A percentile compares a stretch with the other conserved stretches of the same genome.
Conservation (phyloP, 176 grass and related monocot species). For the Urochloa ruziziensis region DNA sequence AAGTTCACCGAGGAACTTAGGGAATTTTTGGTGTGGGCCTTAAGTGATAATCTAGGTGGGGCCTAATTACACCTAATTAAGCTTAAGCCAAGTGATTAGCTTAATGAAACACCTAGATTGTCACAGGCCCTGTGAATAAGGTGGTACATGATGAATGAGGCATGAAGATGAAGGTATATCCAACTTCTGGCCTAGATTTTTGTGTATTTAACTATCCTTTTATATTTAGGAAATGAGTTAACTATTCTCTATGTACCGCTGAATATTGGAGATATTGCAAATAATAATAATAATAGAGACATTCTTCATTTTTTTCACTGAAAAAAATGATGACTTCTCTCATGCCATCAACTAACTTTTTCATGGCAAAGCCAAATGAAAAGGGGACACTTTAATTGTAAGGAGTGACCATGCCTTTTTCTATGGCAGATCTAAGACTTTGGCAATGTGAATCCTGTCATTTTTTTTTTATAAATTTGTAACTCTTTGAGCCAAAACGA, state of each 20-base stretch:
- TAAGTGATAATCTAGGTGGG: too few relatives aligned
- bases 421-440: not conserved
- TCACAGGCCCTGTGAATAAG: not conserved
- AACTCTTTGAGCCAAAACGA: too few relatives aligned
- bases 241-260: not conserved
- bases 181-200: not conserved
- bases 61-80: too few relatives aligned
- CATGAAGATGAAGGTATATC: not conserved
- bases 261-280: not conserved
- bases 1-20: too few relatives aligned
- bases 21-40: not conserved
- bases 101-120: too few relatives aligned
- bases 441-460: not conserved
- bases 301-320: not conserved
- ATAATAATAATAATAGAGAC: not conserved
- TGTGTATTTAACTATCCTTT: not conserved
- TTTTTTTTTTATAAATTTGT: too few relatives aligned
- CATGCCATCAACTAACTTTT: not conserved
- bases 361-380: not conserved
- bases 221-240: not conserved
- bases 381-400: not conserved
- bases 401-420: not conserved
- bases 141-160: not conserved
- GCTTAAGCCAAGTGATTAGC: too few relatives aligned
- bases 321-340: not conserved